Evolutionary conservation across 768 basidiomycete species (phyloP).

Genomic region (Lactifluus piperatus): DNA sequence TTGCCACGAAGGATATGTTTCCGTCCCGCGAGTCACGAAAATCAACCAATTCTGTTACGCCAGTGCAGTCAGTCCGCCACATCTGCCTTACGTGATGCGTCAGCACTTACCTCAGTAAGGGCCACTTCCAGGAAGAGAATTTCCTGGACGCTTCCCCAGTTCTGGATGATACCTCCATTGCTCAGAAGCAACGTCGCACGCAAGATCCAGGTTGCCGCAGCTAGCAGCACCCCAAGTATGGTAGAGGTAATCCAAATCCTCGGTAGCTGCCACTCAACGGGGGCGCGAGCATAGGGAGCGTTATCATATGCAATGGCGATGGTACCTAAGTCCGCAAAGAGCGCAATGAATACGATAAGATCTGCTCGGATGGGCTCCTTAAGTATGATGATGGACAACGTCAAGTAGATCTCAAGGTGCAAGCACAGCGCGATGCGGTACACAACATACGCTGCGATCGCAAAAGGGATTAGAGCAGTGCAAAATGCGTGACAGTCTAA

Average conservation of each 20-base stretch:
- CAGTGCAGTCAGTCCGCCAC: not conserved
- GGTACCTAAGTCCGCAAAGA: constrained; percentile 39
- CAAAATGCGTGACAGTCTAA: not conserved
- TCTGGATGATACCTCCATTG: constrained; percentile 36
- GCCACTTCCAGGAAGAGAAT: constrained; percentile 41
- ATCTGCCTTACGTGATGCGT: not conserved
- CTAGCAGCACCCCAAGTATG: constrained; percentile 27
- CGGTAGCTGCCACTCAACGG: constrained; percentile 43
- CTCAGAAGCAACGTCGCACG: constrained; percentile 35
- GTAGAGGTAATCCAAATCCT: constrained; percentile 41
- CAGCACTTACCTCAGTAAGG: constrained; percentile 32
- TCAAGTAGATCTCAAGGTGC: constrained; percentile 40
- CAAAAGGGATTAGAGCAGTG: constrained; percentile 24
- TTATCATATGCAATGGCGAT: constrained; percentile 43
- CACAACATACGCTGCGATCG: constrained; percentile 38
- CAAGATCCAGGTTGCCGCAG: constrained; percentile 37
- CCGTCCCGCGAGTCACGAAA: constrained; percentile 29
- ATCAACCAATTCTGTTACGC: constrained; percentile 22
- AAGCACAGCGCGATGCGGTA: constrained; percentile 43
- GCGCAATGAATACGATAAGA: constrained; percentile 36
- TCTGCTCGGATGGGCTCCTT: constrained; percentile 43
- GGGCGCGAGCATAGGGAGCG: constrained; percentile 31
- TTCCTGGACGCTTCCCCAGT: constrained; percentile 38
- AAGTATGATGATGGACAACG: constrained; percentile 35
- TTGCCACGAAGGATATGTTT: constrained; percentile 33